These are phyloP conservation scores for Beauveria caledonica DNA, from an alignment of 2,329 filamentous ascomycete genomes.

Conservation along the genomic window DNA sequence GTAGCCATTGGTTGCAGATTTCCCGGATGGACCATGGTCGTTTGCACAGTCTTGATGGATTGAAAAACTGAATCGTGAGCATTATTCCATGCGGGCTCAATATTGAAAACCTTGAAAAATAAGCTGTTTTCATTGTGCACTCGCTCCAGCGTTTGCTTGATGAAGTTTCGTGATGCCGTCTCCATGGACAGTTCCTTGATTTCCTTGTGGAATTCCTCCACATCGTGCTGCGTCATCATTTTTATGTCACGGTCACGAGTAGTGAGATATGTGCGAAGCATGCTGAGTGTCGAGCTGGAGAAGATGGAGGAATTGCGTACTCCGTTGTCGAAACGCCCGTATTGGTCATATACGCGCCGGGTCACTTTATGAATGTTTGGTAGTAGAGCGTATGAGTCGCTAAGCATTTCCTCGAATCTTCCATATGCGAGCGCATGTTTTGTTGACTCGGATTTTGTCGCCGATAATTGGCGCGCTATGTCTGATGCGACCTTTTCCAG, in stretches of 20 bases:
- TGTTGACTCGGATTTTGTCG: conserved; percentile 50
- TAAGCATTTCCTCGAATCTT: conserved; percentile 49
- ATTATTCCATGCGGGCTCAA: conserved; percentile 45
- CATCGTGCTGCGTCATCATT: conserved; percentile 43
- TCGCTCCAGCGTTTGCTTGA: conserved; percentile 53
- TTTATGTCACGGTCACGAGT: conserved; percentile 47
- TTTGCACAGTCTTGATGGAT: conserved; percentile 40
- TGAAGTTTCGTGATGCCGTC: conserved; percentile 47
- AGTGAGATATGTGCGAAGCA: conserved; percentile 45
- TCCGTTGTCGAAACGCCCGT: conserved; percentile 36
- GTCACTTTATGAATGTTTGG: conserved; percentile 48
- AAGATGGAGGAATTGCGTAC: conserved; percentile 44
- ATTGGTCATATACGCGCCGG: conserved; percentile 42
- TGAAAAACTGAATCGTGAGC: conserved; percentile 43
- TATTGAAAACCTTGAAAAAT: conserved; percentile 46
- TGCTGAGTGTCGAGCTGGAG: conserved; percentile 43
- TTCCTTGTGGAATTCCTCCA: conserved; percentile 47
- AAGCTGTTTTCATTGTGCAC: conserved; percentile 46
- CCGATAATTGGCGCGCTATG: conserved; percentile 44
- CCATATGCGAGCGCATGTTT: conserved; percentile 52
- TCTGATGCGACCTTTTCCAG: conserved; percentile 46
- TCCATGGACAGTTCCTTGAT: conserved; percentile 41
- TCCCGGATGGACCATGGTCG: conserved; percentile 43
- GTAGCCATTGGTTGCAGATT: conserved; percentile 46
- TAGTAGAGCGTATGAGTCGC: conserved; percentile 47